Evolutionary conservation across 768 basidiomycete genomes (phyloP).

Genomic region (Gloeophyllum trabeum): DNA sequence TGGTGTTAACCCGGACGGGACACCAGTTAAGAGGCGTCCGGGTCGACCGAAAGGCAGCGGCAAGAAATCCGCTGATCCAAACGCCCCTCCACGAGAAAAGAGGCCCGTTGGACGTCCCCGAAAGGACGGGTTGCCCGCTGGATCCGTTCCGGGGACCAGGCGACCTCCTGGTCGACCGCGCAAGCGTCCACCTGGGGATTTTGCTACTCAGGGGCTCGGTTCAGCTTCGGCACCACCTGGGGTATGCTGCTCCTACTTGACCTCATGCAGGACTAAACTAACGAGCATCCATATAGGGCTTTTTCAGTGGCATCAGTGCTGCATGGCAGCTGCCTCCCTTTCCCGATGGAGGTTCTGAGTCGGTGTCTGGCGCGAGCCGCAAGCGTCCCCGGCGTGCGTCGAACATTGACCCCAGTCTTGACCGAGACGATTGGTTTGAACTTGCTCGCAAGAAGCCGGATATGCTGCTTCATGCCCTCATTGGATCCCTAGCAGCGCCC

Average conservation of each 20-base stretch:
- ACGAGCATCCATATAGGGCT: too few species aligned
- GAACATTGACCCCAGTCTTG: constrained; percentile 45
- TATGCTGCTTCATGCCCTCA: constrained; percentile 42
- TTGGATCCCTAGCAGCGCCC: constrained; percentile 48
- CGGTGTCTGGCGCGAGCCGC: constrained; percentile 6
- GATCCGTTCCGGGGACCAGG: constrained; percentile 40
- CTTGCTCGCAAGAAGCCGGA: constrained; percentile 45
- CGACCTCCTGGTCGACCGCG: constrained; percentile 28
- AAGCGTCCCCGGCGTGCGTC: constrained; percentile 18
- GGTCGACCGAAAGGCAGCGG: constrained; percentile 75
- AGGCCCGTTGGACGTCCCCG: constrained; percentile 73
- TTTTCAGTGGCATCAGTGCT: too few species aligned
- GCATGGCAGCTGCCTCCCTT: background rate
- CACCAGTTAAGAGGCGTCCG: constrained; percentile 51
- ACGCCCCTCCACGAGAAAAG: constrained; percentile 44
- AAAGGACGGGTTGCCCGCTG: constrained; percentile 75
- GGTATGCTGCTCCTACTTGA: constrained; percentile 5
- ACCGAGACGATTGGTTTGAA: constrained; percentile 55
- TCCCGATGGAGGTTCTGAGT: constrained; percentile 1
- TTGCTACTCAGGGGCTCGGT: constrained; percentile 2
- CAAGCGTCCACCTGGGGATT: constrained; percentile 22
- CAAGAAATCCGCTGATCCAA: constrained; percentile 31
- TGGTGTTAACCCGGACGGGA: background rate
- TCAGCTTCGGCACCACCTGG: constrained; percentile 2
- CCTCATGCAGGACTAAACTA: too few species aligned